These are phyloP conservation scores for Hawksworthiomyces lignivorus DNA, from an alignment of 2,329 filamentous ascomycete genomes.

Conservation along the genomic window DNA sequence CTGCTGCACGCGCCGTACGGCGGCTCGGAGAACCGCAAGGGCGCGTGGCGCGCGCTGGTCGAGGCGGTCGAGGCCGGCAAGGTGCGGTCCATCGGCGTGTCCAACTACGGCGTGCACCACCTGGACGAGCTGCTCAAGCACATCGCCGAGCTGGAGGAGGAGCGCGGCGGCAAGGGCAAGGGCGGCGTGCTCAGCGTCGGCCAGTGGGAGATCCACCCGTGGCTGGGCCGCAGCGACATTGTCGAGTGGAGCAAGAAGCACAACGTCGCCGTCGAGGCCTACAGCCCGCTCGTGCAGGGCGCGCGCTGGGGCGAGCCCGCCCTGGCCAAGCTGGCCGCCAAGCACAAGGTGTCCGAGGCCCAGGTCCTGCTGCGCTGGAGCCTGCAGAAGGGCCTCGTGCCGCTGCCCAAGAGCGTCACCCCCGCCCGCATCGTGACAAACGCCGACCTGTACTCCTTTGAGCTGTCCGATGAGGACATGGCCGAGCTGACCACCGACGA, in stretches of 20 bases:
- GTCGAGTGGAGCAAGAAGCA: conserved; percentile 65
- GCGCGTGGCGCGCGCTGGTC: conserved; percentile 55
- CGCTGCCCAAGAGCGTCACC: conserved; percentile 57
- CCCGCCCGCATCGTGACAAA: conserved; percentile 53
- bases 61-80: conserved; percentile 55
- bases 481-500: conserved; percentile 32
- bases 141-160: conserved; percentile 53
- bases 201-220: conserved; percentile 87
- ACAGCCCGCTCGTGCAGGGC: conserved; percentile 56
- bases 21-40: conserved; percentile 47
- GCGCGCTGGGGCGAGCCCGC: conserved; percentile 62
- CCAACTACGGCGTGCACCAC: conserved; percentile 58
- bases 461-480: conserved; percentile 49
- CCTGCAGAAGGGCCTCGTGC: conserved; percentile 66
- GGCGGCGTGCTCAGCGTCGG: conserved; percentile 72
- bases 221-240: conserved; percentile 74
- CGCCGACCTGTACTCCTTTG: conserved; percentile 55
- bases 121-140: conserved; percentile 50
- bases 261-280: conserved; percentile 56
- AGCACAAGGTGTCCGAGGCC: conserved; percentile 64
- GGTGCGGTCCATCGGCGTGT: conserved; percentile 54
- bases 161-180: conserved; percentile 53
- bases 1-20: conserved; percentile 57
- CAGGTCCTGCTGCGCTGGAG: conserved; percentile 78
- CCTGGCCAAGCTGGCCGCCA: conserved; percentile 57